phyloP scores from a whole-genome alignment of 2,329 filamentous ascomycete genomes.

The Passalora sequoiae region DNA sequence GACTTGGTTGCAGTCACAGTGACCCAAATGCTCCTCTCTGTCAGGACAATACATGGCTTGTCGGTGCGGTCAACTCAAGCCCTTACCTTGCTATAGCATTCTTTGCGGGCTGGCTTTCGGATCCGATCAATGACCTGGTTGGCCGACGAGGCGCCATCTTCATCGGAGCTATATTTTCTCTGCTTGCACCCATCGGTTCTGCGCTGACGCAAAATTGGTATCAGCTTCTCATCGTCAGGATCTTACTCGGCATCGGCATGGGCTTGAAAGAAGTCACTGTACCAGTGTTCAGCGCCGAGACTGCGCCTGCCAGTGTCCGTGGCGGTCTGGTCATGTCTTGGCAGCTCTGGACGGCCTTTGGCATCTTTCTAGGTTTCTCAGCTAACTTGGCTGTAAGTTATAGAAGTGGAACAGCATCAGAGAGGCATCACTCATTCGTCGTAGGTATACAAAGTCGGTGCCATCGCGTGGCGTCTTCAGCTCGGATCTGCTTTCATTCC shows the following conservation, averaged over 20 bases:
- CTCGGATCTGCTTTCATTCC: constrained; percentile 62
- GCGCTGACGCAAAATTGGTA: constrained; percentile 64
- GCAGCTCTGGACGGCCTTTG: constrained; percentile 47
- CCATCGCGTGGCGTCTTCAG: constrained; percentile 57
- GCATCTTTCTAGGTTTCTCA: constrained; percentile 55
- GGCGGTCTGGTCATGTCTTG: constrained; percentile 32
- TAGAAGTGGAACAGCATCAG: too few relatives aligned
- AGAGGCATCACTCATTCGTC: too few relatives aligned
- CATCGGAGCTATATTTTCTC: constrained; percentile 42
- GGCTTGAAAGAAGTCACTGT: constrained; percentile 42
- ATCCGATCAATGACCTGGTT: constrained; percentile 30
- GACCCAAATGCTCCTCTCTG: too few relatives aligned
- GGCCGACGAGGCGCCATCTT: constrained; percentile 37
- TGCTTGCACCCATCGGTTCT: constrained; percentile 59
- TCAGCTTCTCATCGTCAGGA: constrained; percentile 62
- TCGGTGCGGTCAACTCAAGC: constrained; percentile 48
- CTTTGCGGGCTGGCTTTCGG: constrained; percentile 52
- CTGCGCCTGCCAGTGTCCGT: constrained; percentile 46
- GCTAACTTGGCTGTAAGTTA: constrained; percentile 58
- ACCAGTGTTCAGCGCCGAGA: constrained; percentile 38
- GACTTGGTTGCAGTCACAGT: too few relatives aligned
- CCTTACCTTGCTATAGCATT: constrained; percentile 40
- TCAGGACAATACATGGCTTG: too few relatives aligned
- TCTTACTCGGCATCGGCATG: constrained; percentile 60
- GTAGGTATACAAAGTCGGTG: constrained; percentile 39